Evolutionary conservation across 495 filamentous ascomycete genomes (phyloP).

Genomic region (Aspergillus campestris): DNA sequence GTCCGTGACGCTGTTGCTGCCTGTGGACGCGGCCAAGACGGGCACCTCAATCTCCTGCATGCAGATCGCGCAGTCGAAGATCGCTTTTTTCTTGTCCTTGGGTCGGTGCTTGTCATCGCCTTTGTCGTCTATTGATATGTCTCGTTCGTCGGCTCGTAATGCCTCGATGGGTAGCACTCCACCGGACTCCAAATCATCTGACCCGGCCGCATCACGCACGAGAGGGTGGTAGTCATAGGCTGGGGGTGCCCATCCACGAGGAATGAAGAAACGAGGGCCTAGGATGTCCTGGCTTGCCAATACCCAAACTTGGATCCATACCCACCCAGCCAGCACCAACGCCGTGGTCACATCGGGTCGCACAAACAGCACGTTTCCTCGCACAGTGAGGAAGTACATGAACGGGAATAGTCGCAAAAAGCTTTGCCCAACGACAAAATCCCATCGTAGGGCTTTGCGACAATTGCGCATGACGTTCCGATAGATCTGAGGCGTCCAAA

Average conservation of each 20-base stretch:
- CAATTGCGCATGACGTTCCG: conserved; percentile 88
- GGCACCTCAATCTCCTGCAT: conserved; percentile 85
- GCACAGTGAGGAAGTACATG: conserved; percentile 66
- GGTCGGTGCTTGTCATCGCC: conserved; percentile 30
- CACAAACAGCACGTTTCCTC: conserved; percentile 73
- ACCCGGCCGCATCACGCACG: conserved; percentile 52
- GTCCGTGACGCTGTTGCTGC: conserved; percentile 41
- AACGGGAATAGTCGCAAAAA: conserved; percentile 68
- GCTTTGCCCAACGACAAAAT: conserved; percentile 80
- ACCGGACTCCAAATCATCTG: conserved; percentile 58
- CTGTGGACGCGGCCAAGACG: conserved; percentile 51
- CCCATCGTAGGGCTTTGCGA: conserved; percentile 77
- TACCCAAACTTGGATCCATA: conserved; percentile 84
- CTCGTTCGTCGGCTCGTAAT: conserved; percentile 35
- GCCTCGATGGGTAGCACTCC: conserved; percentile 63
- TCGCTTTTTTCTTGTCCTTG: conserved; percentile 45
- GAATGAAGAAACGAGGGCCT: conserved; percentile 75
- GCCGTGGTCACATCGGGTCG: conserved; percentile 58
- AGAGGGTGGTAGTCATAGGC: conserved; percentile 96
- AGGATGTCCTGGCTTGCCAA: conserved; percentile 72
- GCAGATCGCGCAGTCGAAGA: conserved; percentile 92
- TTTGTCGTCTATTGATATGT: conserved; percentile 28
- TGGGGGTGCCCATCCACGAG: conserved; percentile 60
- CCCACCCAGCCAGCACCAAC: conserved; percentile 60
- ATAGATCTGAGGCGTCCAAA: conserved; percentile 87